phyloP scores from a whole-genome alignment of 352 stramenopile species.

The Detonula confervacea region DNA sequence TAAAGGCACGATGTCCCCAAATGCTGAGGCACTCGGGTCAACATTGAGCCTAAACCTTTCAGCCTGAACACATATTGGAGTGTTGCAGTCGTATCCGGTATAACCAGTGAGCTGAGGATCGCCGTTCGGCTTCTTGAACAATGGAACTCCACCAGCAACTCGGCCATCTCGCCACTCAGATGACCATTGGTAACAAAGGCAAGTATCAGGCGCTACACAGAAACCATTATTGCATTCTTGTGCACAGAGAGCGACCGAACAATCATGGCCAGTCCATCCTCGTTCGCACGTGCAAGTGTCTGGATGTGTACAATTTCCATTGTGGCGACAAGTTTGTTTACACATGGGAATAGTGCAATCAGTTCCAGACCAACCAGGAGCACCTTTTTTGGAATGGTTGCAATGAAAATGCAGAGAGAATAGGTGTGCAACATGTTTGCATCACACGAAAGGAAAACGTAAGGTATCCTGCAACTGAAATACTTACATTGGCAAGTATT shows the following conservation, averaged over 20 bases:
- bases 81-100: conserved; percentile 96
- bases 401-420: no score
- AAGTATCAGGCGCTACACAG: conserved; percentile 93
- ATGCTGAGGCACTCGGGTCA: conserved; percentile 20
- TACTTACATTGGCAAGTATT: conserved; percentile 92
- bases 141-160: conserved; percentile 88
- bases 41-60: conserved; percentile 92
- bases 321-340: conserved; percentile 86
- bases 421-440: no score
- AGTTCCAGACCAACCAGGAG: conserved; percentile 90
- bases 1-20: conserved; percentile 43
- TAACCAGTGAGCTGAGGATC: conserved; percentile 91
- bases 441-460: no score
- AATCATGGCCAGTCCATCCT: conserved; percentile 89
- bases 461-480: no score
- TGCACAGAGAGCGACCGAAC: conserved; percentile 88
- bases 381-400: no score
- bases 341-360: conserved; percentile 94
- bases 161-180: conserved; percentile 91
- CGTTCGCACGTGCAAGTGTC: conserved; percentile 93
- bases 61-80: conserved; percentile 94
- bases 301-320: conserved; percentile 94
- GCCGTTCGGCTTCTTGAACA: conserved; percentile 92
- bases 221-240: conserved; percentile 90
- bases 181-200: conserved; percentile 89